Evolutionary conservation across 140 eudicot genomes (phyloP).

Genomic region (Stevia rebaudiana): DNA sequence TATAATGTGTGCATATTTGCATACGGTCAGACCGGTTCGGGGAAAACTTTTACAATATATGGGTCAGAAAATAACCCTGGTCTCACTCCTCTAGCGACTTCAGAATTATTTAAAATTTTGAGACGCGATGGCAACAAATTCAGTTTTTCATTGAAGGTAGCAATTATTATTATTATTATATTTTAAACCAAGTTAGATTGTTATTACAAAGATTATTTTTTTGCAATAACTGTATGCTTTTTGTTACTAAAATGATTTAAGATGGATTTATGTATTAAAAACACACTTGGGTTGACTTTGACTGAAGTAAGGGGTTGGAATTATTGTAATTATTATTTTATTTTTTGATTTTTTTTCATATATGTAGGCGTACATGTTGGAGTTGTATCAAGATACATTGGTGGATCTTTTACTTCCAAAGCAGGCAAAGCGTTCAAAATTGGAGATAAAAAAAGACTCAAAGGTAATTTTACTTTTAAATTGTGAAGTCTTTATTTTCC

Average conservation of each 20-base stretch:
- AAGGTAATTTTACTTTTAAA: conserved; percentile 41
- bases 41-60: conserved; percentile 91
- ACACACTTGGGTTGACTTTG: not conserved
- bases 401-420: conserved; percentile 82
- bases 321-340: no score
- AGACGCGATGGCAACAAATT: conserved; percentile 69
- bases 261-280: not conserved
- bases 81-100: conserved; percentile 89
- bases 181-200: not conserved
- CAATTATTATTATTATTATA: not conserved
- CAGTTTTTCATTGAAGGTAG: conserved; percentile 81
- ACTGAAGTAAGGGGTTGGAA: not conserved
- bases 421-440: conserved; percentile 54
- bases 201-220: not conserved
- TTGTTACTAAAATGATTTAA: not conserved
- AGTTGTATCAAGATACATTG: conserved; percentile 83
- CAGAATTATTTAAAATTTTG: conserved; percentile 74
- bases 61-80: conserved; percentile 90
- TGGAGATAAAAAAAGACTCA: conserved; percentile 87
- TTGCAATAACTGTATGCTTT: not conserved
- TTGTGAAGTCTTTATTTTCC: not conserved
- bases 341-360: not conserved
- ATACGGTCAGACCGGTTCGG: conserved; percentile 98
- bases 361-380: conserved; percentile 88
- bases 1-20: conserved; percentile 95